These are phyloP conservation scores for Sphagnurus paluster DNA, from an alignment of 1,284 basidiomycete genomes.

Conservation along the genomic window DNA sequence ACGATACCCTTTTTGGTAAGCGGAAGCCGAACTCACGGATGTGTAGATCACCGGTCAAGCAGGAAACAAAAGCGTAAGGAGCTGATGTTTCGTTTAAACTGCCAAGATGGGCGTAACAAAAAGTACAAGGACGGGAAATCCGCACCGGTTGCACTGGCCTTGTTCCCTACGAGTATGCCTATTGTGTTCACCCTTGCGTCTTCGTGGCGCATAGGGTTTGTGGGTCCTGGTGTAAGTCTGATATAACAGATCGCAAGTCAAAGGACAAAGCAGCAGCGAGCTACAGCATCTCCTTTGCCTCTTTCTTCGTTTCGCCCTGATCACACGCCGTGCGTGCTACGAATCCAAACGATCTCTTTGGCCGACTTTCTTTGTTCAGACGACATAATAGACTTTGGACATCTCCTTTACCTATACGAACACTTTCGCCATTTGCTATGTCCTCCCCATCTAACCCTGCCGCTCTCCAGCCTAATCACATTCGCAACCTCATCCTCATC, in stretches of 20 bases:
- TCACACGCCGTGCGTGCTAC: slow-evolving; percentile 27
- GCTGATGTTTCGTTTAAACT: slow-evolving; percentile 4
- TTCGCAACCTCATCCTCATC: slow-evolving; percentile 36
- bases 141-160: slow-evolving; percentile 2
- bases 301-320: slow-evolving; percentile 11
- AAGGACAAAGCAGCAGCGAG: slow-evolving; percentile 14
- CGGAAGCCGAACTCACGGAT: neutral
- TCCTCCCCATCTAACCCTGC: slow-evolving; percentile 22
- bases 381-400: slow-evolving; percentile 8
- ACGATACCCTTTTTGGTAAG: neutral
- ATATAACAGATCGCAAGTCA: slow-evolving; percentile 15
- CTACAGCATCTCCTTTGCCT: slow-evolving; percentile 6
- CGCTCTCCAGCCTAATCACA: slow-evolving; percentile 20
- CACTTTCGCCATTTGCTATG: slow-evolving; percentile 8
- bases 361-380: slow-evolving; percentile 8
- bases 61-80: slow-evolving; percentile 12
- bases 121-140: slow-evolving; percentile 11
- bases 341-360: slow-evolving; percentile 18
- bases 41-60: slow-evolving; percentile 1
- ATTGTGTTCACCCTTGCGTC: slow-evolving; percentile 16
- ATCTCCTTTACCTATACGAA: slow-evolving; percentile 6
- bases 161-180: slow-evolving; percentile 12
- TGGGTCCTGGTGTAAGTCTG: slow-evolving; percentile 17
- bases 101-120: slow-evolving; percentile 7
- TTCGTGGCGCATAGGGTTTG: slow-evolving; percentile 16